Percentiles rank a stretch among this genome's conserved stretches.
These are phyloP conservation scores for Rhizopogon vesiculosus DNA, from an alignment of 768 basidiomycete species.

Conservation along the genomic window DNA sequence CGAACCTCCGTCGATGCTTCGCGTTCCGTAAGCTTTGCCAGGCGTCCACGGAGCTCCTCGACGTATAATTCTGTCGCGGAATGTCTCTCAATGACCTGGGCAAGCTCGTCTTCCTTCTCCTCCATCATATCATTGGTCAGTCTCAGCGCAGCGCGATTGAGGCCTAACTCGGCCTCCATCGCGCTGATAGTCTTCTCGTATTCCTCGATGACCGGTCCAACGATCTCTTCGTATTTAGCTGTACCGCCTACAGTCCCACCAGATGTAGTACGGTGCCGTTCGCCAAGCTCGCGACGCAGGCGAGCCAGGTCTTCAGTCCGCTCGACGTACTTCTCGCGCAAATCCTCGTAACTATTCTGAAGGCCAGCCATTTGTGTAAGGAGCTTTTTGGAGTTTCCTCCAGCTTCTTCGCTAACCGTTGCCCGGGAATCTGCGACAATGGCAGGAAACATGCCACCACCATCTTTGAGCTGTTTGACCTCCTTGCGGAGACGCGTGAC, in stretches of 20 bases:
- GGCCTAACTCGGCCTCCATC: conserved; percentile 87
- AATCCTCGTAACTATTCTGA: conserved; percentile 80
- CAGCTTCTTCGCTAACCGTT: conserved; percentile 34
- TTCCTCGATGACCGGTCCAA: conserved; percentile 96
- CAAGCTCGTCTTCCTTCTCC: conserved; percentile 83
- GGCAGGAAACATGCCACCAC: conserved; percentile 31
- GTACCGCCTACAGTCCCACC: conserved; percentile 65
- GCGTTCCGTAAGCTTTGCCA: conserved; percentile 80
- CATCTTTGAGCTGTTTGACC: conserved; percentile 73
- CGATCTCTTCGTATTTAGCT: conserved; percentile 85
- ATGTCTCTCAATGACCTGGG: conserved; percentile 62
- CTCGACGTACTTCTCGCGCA: conserved; percentile 81
- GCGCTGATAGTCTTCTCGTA: conserved; percentile 96
- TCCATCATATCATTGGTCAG: conserved; percentile 91
- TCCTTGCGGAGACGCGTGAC: conserved; percentile 85
- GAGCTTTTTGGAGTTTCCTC: conserved; percentile 66
- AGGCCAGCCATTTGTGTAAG: conserved; percentile 79
- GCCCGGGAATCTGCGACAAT: conserved; percentile 25
- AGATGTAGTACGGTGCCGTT: conserved; percentile 54
- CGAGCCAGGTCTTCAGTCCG: conserved; percentile 86
- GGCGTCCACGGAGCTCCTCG: conserved; percentile 75
- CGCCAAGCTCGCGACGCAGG: conserved; percentile 72
- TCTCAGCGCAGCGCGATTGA: conserved; percentile 81
- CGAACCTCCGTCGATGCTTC: conserved; percentile 88
- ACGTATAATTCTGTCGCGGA: conserved; percentile 80